Base-by-base conservation (phyloP, 2,329 filamentous ascomycete genomes). In the Xylariales sp. region DNA sequence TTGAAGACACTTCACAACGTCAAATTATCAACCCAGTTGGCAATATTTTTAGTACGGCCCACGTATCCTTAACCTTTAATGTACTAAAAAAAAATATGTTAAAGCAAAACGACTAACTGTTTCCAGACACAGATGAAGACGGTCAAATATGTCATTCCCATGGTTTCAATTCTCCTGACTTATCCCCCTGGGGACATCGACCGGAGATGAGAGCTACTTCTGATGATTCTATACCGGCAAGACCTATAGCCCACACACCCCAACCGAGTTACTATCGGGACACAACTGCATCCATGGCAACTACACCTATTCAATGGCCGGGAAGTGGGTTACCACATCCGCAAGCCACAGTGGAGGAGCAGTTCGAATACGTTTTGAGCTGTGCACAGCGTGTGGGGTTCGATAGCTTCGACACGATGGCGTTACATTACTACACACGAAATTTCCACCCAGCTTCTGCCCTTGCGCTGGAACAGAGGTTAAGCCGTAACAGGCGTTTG, bases 311-410 rank as follows among this genome's bases (percentile, higher is more conserved):
- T n/a, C 48, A 62, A 9, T 62, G 58, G 58, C 53, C 48, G 16
- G 64, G 18, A 41, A 52, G 32, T 36, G 28, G 10, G 10, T n/a
- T 36, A 10, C 32, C 45, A n/a, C 59, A 18, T 30, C 9, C 60
- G 9, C 64, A 67, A 30, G 10, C 48, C 8, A 54, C 53, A 10
- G 8, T 67, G 16, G 64, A 67, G 45, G 58, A 67, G n/a, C 59
- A 54, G 39, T 62, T 67, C 3, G 59, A 67, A 32, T 58, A 67
- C 12, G 48, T 67, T 39, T 34, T 67, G 41, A 36, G 34, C n/a
- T 62, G 59, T 43, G 64, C 58, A 6, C 64, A 59, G 48, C 64
- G 59, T 28, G 64, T 39, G 18, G 64, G 64, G 5, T 67, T 67
- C 41, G 53, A 62, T 23, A 67, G 48, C 14, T 62, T 67, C 54